phyloP scores from a whole-genome alignment of 805 yeast species.

The Kodamaea laetipori region DNA sequence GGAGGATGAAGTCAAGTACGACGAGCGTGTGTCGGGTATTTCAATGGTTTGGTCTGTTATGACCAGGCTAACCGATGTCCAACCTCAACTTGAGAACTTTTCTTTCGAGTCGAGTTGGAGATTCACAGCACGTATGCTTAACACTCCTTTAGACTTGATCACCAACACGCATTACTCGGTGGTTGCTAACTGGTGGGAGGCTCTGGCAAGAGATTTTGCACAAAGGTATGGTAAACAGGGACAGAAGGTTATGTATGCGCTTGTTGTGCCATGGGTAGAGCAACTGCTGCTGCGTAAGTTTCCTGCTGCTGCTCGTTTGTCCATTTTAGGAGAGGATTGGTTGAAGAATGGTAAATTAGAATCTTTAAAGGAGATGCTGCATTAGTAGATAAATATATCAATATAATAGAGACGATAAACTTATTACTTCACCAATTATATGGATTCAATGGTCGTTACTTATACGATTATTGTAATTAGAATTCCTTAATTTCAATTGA shows the following conservation, averaged over 20 bases:
- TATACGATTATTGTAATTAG: no score
- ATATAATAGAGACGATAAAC: no score
- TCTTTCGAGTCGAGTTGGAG: slow-evolving; percentile 56
- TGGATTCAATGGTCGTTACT: no score
- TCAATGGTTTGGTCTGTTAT: slow-evolving; percentile 77
- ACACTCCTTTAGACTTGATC: slow-evolving; percentile 51
- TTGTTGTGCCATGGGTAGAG: slow-evolving; percentile 56
- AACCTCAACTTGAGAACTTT: slow-evolving; percentile 27
- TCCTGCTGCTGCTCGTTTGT: slow-evolving; percentile 79
- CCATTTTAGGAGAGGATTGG: slow-evolving; percentile 84
- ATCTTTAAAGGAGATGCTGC: slow-evolving; percentile 47
- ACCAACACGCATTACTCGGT: slow-evolving; percentile 71
- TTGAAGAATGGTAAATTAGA: slow-evolving; percentile 45
- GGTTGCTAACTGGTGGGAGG: slow-evolving; percentile 91
- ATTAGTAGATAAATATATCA: no score
- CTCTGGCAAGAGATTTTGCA: slow-evolving; percentile 60
- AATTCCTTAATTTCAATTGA: no score
- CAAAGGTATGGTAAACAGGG: slow-evolving; percentile 70
- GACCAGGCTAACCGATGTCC: slow-evolving; percentile 44
- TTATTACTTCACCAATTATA: no score
- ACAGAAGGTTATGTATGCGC: slow-evolving; percentile 53
- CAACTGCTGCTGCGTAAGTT: slow-evolving; percentile 51
- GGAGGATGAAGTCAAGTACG: slow-evolving; percentile 68
- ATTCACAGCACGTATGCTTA: slow-evolving; percentile 70
- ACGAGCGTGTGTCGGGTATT: slow-evolving; percentile 87